Evolutionary conservation across 495 filamentous ascomycete species (phyloP).

Genomic region (Trichocladium antarcticum): DNA sequence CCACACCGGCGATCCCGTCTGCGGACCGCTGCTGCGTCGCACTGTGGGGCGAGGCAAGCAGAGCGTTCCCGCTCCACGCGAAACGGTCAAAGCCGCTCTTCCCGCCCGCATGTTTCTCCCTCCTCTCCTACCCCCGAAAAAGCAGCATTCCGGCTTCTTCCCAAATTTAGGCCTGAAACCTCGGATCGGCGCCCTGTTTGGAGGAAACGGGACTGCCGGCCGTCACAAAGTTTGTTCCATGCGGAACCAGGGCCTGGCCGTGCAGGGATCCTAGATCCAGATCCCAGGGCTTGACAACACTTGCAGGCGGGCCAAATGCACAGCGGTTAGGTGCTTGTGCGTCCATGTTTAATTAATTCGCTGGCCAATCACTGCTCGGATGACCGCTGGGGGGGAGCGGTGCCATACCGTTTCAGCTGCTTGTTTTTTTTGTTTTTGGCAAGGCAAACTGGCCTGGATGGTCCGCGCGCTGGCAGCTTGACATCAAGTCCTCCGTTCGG

Average conservation of each 20-base stretch:
- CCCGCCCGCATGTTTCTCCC: too few species aligned
- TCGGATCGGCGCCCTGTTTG: neutral
- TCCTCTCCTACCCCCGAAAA: constrained; percentile 3
- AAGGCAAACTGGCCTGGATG: constrained; percentile 3
- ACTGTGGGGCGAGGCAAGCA: neutral
- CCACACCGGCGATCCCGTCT: neutral
- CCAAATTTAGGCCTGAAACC: constrained; percentile 11
- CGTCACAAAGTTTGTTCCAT: neutral
- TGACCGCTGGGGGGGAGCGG: neutral
- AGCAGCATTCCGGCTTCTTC: constrained; percentile 7
- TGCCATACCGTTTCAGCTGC: constrained; percentile 21
- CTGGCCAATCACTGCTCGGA: constrained; percentile 20
- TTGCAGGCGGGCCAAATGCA: constrained; percentile 33
- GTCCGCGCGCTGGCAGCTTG: neutral
- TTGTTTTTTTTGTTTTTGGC: constrained; percentile 9
- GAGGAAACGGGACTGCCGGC: neutral
- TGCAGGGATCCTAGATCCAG: constrained; percentile 25
- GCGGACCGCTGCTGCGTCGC: neutral
- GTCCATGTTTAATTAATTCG: constrained; percentile 13
- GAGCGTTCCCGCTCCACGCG: neutral
- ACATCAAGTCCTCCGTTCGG: too few species aligned
- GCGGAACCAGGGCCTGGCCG: constrained; percentile 6
- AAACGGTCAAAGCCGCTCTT: constrained; percentile 13
- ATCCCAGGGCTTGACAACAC: constrained; percentile 17
- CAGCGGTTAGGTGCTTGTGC: constrained; percentile 34